These are phyloP conservation scores for Benincasa hispida DNA, from an alignment of 306 rosid species.

Conservation along the genomic window DNA sequence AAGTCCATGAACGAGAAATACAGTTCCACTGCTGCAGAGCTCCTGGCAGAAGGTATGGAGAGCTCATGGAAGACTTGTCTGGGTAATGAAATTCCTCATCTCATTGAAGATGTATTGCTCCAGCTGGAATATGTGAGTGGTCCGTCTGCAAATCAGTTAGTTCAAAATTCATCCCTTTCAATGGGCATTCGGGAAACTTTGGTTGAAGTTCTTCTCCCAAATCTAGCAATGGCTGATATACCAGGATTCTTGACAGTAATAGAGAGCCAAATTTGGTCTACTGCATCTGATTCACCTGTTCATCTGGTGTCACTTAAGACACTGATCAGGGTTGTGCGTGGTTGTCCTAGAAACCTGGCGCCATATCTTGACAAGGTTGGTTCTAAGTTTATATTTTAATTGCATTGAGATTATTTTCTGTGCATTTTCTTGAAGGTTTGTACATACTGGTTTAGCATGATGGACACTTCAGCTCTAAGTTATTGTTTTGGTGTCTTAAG, in stretches of 20 bases:
- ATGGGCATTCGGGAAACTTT: slow-evolving; percentile 55
- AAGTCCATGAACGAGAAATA: slow-evolving; percentile 84
- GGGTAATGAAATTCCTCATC: slow-evolving; percentile 59
- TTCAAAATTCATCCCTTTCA: slow-evolving; percentile 37
- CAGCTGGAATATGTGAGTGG: slow-evolving; percentile 85
- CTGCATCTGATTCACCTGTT: slow-evolving; percentile 94
- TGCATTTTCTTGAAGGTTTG: neutral
- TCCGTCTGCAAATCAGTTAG: slow-evolving; percentile 33
- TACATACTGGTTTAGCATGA: neutral
- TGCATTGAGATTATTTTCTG: neutral
- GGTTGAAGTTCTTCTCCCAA: slow-evolving; percentile 91
- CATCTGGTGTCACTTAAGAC: slow-evolving; percentile 81
- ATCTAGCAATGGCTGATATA: slow-evolving; percentile 81
- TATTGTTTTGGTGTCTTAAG: neutral
- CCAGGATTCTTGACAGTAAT: slow-evolving; percentile 56
- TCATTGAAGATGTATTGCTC: slow-evolving; percentile 79
- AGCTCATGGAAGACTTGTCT: slow-evolving; percentile 74
- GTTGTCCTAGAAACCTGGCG: slow-evolving; percentile 69
- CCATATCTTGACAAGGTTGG: slow-evolving; percentile 93
- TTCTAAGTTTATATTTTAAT: slow-evolving; percentile 3
- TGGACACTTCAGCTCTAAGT: neutral
- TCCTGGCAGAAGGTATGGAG: slow-evolving; percentile 97
- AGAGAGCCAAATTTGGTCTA: slow-evolving; percentile 97
- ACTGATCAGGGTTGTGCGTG: slow-evolving; percentile 71
- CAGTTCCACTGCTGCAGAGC: slow-evolving; percentile 97